A percentile compares a stretch with the other conserved stretches of the same genome.
These are phyloP conservation scores for Nakazawaea peltata DNA, from an alignment of 805 yeast genomes.

Conservation along the genomic window DNA sequence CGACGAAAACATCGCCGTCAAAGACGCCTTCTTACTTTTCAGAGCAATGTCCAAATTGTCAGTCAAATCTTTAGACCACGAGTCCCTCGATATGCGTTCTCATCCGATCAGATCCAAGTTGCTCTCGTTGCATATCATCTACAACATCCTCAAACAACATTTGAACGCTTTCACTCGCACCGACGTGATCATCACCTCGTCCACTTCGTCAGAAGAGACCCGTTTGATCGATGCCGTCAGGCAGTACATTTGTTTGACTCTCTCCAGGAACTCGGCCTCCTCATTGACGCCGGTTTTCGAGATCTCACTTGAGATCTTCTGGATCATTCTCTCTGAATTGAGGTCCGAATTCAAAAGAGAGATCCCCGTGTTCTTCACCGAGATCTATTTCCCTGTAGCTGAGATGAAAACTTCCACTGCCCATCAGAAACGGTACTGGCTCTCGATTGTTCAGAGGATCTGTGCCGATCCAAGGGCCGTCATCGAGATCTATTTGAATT, in stretches of 20 bases:
- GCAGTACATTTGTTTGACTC: conserved; percentile 73
- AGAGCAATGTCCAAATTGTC: conserved; percentile 94
- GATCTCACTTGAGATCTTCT: conserved; percentile 84
- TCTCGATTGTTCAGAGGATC: conserved; percentile 72
- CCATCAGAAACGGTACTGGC: conserved; percentile 85
- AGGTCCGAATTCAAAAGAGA: conserved; percentile 87
- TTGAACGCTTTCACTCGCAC: conserved; percentile 69
- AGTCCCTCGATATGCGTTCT: conserved; percentile 75
- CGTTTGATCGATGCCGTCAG: conserved; percentile 72
- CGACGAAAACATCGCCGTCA: conserved; percentile 64
- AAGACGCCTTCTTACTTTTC: conserved; percentile 88
- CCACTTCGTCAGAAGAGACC: conserved; percentile 44
- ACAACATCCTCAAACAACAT: conserved; percentile 78
- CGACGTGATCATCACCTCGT: conserved; percentile 42
- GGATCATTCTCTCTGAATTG: conserved; percentile 77
- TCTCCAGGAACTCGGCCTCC: conserved; percentile 90
- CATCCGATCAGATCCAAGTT: conserved; percentile 90
- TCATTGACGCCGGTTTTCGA: conserved; percentile 89
- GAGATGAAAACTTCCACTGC: conserved; percentile 87
- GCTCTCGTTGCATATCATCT: conserved; percentile 79
- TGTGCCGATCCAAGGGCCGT: conserved; percentile 85
- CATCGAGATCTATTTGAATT: conserved; percentile 88
- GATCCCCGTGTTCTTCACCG: conserved; percentile 87
- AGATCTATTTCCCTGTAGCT: conserved; percentile 88
- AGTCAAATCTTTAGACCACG: conserved; percentile 72